phyloP scores from a whole-genome alignment of 495 filamentous ascomycete species.

The Margaritispora aquatica region DNA sequence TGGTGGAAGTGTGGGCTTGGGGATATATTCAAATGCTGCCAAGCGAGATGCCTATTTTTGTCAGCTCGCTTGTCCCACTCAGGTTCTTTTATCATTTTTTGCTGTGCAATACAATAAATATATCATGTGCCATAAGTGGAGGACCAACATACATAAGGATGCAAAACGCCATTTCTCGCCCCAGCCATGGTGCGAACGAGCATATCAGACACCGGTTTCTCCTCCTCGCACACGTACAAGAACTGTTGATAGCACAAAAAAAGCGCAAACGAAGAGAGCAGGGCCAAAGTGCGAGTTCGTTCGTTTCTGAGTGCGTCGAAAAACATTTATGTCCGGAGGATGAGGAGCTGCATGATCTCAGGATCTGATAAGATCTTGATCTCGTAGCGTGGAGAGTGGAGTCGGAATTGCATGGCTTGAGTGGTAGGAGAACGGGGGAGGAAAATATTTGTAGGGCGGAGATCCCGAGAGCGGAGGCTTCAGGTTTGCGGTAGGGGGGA shows the following conservation, averaged over 20 bases:
- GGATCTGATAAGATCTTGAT: background rate
- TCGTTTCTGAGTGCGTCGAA: too few relatives aligned
- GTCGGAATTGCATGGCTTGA: background rate
- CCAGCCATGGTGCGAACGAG: background rate
- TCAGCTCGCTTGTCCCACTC: too few relatives aligned
- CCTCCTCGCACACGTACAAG: too few relatives aligned
- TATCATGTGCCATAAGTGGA: background rate
- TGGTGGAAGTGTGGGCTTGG: constrained; percentile 12
- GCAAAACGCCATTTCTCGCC: constrained; percentile 12
- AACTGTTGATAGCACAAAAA: too few relatives aligned
- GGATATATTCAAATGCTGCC: constrained; percentile 51
- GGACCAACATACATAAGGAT: constrained; percentile 17
- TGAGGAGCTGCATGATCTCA: background rate
- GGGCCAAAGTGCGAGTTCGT: too few relatives aligned
- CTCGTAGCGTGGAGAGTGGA: background rate
- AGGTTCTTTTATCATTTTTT: too few relatives aligned
- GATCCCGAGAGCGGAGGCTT: background rate
- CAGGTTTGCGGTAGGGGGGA: too few relatives aligned
- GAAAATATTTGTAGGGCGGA: background rate
- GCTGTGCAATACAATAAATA: background rate
- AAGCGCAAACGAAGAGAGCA: too few relatives aligned
- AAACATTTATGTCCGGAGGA: too few relatives aligned
- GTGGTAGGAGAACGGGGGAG: background rate
- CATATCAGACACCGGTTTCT: background rate
- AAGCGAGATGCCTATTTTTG: constrained; percentile 41